Base-by-base conservation (phyloP, 495 filamentous ascomycete genomes). In the Mycothermus thermophilus region DNA sequence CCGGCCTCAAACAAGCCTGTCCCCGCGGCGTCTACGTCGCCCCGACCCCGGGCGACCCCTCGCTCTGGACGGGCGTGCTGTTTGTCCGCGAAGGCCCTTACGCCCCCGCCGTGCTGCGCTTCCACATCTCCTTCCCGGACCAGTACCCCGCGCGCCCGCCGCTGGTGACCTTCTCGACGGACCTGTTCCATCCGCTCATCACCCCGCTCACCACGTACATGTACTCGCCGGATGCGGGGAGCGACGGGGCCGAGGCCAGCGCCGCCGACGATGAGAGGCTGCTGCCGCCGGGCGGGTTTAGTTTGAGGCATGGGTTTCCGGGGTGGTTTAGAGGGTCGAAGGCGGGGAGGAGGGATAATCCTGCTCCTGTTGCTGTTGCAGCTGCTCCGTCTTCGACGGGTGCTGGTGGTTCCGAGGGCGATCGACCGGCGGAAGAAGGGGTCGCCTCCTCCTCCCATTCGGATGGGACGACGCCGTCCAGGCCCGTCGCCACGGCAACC, bases 71-170 rank as follows among this genome's bases (percentile, higher is more conserved):
- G 34, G 85, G 85, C n/a, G 77, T 93, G 6, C 60, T 95, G 5
- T 95, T 95, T 50, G 75, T 93, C 33, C 81, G 85, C 24, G 80
- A 80, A 63, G 88, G 88, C 13, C 90, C 88, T 11, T 96, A 94
- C 61, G 71, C 82, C 20, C 74, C 79, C 21, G 83, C 87, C 17
- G 72, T 93, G 35, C 72, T 97, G 38, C 83, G 87, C 36, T 93
- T 95, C 62, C 77, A 83, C 41, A 75, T 97, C 44, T 75, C 75
- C 32, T 95, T 95, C 52, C 84, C 90, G 7, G 60, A 77, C 42
- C 65, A 66, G 17, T 95, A 93, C 50, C 90, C 90, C 4, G 58
- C 65, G 21, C 58, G 79, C 6, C 82, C 90, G 26, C 90, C 90
- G 5, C 64, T 83, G 4, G 75, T 97, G 31, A 87, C 76, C 26